These are phyloP conservation scores for Calonectria pteridis DNA, from an alignment of 2,329 filamentous ascomycete species.

Conservation along the genomic window DNA sequence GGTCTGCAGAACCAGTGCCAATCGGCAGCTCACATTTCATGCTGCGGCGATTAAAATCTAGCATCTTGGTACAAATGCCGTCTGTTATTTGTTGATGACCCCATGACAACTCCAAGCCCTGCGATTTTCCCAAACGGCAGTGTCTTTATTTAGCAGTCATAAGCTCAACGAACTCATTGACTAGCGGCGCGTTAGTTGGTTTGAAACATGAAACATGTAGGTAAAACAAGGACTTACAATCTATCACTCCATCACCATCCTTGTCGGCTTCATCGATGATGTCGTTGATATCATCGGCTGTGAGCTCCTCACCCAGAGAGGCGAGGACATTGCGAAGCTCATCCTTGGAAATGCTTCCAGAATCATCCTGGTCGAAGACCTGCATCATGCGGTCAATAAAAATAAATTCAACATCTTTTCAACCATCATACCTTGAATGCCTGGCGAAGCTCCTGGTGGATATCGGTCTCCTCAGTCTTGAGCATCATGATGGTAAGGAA, in stretches of 20 bases:
- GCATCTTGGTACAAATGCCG: neutral
- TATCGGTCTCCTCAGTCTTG: slow-evolving; percentile 94
- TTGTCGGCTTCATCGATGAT: slow-evolving; percentile 94
- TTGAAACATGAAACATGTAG: neutral
- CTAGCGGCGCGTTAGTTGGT: neutral
- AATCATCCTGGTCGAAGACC: slow-evolving; percentile 90
- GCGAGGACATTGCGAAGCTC: slow-evolving; percentile 93
- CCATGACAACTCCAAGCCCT: neutral
- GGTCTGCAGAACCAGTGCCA: neutral
- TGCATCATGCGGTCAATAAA: slow-evolving; percentile 40
- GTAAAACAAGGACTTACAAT: slow-evolving; percentile 72
- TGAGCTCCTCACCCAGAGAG: slow-evolving; percentile 91
- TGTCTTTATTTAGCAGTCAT: neutral
- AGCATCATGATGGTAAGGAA: slow-evolving; percentile 94
- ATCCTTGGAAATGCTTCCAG: slow-evolving; percentile 89
- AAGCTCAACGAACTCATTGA: neutral
- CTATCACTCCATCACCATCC: slow-evolving; percentile 88
- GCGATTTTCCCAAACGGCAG: neutral
- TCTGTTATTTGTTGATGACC: neutral
- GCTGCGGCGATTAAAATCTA: neutral
- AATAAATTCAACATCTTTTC: neutral
- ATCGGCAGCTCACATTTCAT: neutral
- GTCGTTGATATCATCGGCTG: slow-evolving; percentile 90
- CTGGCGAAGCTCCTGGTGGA: slow-evolving; percentile 89
- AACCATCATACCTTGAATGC: slow-evolving; percentile 77